Percentiles rank a stretch among this genome's conserved stretches.
Evolutionary conservation across 2,329 filamentous ascomycete genomes (phyloP).

Genomic region (Cladosporium sp.): DNA sequence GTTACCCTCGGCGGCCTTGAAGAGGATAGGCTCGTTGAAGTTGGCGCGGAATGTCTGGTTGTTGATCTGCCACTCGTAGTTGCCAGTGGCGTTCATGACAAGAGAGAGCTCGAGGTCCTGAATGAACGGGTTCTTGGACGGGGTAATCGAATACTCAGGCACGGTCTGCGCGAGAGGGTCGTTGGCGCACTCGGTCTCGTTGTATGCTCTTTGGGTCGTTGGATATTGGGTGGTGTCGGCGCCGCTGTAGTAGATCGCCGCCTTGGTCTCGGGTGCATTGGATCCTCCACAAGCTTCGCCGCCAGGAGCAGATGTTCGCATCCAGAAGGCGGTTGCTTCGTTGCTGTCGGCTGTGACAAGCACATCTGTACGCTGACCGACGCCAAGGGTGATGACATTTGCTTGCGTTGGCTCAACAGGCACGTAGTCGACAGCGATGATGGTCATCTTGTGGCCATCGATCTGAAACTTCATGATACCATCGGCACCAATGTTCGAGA

Average conservation of each 20-base stretch:
- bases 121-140: constrained; percentile 29
- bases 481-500: constrained; percentile 41
- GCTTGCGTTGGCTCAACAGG: constrained; percentile 39
- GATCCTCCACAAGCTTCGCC: constrained; percentile 25
- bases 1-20: constrained; percentile 33
- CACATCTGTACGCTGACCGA: constrained; percentile 40
- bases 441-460: constrained; percentile 40
- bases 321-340: constrained; percentile 32
- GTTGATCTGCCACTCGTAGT: constrained; percentile 54
- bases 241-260: constrained; percentile 62
- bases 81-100: constrained; percentile 42
- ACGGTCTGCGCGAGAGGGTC: constrained; percentile 52
- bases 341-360: constrained; percentile 34
- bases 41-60: constrained; percentile 48
- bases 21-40: constrained; percentile 38
- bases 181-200: constrained; percentile 49
- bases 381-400: constrained; percentile 36
- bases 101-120: constrained; percentile 45
- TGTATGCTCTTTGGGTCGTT: constrained; percentile 34
- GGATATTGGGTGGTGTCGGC: constrained; percentile 51
- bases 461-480: constrained; percentile 41
- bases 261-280: constrained; percentile 43
- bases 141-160: constrained; percentile 50
- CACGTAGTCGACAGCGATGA: constrained; percentile 42
- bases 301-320: constrained; percentile 32